Base-by-base conservation (phyloP, 108 stramenopile species). In the Mediolabrus comicus region DNA sequence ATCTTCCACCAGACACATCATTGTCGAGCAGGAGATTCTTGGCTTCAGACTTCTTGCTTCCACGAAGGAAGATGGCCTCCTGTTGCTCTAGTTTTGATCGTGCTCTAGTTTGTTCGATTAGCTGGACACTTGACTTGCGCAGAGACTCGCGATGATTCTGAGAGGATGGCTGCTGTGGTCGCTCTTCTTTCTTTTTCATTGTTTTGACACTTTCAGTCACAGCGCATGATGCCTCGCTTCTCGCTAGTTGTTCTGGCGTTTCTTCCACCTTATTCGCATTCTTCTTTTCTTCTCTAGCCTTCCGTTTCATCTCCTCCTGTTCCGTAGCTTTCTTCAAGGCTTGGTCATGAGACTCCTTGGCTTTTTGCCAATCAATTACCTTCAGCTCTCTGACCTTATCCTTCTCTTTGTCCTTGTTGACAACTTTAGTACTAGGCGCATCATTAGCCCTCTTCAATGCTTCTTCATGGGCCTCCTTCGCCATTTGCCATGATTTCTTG, bases 381-480 rank as follows among this genome's bases (percentile, higher is more conserved):
- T 49, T 49, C 22, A 49, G 22, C 22, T 49, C 46, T 49, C 46
- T 49, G 8, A 17, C 46, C 0, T 24, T 49, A 49, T 49, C 46
- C 46, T 22, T 49, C 1, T 24, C 46, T 1, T 14, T 0, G 46
- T 49, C 46, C 22, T 49, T 49, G 46, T 8, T 49, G 19, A 24
- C 4, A 9, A 19, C 22, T 49, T 49, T 49, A 8, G n/a, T n/a
- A n/a, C 9, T 49, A 22, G 46, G 46, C 5, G 46, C 22, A 9
- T 17, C 46, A 49, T 49, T 49, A 10, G 62, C 12, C 30, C 29
- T 69, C 30, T 69, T 68, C 26, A 76, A 33, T 11, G 58, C 41
- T 55, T 69, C 62, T 52, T 69, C 62, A 33, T 76, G 75, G 34
- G 75, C 60, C 26, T 76, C 46, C 58, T 69, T 76, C 4, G 75